Evolutionary conservation across 2,329 filamentous ascomycete genomes (phyloP).

Genomic region (Nemania bipapillata): DNA sequence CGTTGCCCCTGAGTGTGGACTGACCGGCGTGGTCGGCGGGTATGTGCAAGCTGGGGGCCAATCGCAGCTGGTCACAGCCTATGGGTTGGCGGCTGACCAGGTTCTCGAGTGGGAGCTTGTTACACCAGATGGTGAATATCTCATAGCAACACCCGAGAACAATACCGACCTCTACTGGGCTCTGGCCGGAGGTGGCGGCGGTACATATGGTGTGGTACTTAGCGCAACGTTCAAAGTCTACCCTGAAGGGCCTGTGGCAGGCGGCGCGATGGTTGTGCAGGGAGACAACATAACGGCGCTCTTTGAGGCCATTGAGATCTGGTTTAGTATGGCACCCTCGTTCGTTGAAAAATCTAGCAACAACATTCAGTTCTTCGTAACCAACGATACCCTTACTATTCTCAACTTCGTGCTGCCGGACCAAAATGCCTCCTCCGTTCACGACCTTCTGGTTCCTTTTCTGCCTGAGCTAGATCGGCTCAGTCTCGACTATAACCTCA

Average conservation of each 20-base stretch:
- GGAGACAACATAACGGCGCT: background rate
- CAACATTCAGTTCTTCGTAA: background rate
- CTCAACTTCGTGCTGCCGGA: background rate
- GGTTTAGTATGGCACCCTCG: background rate
- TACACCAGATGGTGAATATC: background rate
- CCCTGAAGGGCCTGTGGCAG: background rate
- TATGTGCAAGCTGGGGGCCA: background rate
- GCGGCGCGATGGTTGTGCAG: background rate
- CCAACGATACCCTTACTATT: background rate
- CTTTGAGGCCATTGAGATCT: background rate
- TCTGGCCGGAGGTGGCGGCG: slow-evolving; percentile 16
- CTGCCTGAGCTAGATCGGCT: background rate
- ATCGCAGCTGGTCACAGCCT: background rate
- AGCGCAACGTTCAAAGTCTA: background rate
- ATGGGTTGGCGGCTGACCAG: slow-evolving; percentile 1
- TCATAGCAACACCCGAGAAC: background rate
- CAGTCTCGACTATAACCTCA: background rate
- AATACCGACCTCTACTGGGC: slow-evolving; percentile 23
- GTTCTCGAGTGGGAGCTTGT: slow-evolving; percentile 21
- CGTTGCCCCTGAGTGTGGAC: slow-evolving; percentile 1
- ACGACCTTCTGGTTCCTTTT: background rate
- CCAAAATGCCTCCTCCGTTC: background rate
- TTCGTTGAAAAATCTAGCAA: background rate
- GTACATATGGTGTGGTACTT: slow-evolving; percentile 9
- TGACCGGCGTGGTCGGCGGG: background rate